A percentile compares a stretch with the other conserved stretches of the same genome.
Conservation (phyloP, 2,329 filamentous ascomycete species). For the Talaromyces islandicus region DNA sequence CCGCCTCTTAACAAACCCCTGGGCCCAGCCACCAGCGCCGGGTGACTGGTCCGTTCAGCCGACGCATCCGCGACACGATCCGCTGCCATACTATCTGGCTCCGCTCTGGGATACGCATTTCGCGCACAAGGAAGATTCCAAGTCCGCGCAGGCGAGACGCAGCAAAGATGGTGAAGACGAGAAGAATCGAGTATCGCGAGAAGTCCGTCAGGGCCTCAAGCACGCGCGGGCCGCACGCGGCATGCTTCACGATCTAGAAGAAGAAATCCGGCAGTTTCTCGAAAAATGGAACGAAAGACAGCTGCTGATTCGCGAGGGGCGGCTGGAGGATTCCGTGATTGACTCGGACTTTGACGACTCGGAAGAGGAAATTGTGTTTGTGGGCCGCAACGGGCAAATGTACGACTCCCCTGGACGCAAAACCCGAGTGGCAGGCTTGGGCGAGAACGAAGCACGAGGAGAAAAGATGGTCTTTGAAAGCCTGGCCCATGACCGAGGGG, state of each 20-base stretch:
- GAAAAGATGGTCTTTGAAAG: constrained; percentile 77
- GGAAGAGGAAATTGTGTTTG: constrained; percentile 89
- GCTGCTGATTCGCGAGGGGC: constrained; percentile 40
- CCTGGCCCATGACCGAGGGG: constrained; percentile 65
- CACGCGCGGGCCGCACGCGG: constrained; percentile 69
- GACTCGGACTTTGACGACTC: constrained; percentile 38
- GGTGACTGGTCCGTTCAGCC: constrained; percentile 78
- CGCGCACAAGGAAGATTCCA: constrained; percentile 34
- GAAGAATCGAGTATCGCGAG: constrained; percentile 60
- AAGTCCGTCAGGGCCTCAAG: constrained; percentile 76
- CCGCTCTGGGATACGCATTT: constrained; percentile 69
- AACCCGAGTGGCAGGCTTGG: constrained; percentile 45
- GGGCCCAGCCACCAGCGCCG: constrained; percentile 73
- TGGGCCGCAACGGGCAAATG: constrained; percentile 64
- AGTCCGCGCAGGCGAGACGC: constrained; percentile 30
- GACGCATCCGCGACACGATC: constrained; percentile 66
- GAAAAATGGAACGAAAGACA: constrained; percentile 53
- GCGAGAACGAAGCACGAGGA: constrained; percentile 42
- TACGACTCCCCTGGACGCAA: constrained; percentile 52
- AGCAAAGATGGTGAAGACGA: constrained; percentile 24
- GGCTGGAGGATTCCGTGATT: constrained; percentile 39
- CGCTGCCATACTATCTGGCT: constrained; percentile 84
- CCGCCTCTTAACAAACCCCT: constrained; percentile 77
- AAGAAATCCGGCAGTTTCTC: constrained; percentile 74
- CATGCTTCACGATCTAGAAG: constrained; percentile 77